Conservation (phyloP, 805 yeast species). For the Pichia scutulata region DNA sequence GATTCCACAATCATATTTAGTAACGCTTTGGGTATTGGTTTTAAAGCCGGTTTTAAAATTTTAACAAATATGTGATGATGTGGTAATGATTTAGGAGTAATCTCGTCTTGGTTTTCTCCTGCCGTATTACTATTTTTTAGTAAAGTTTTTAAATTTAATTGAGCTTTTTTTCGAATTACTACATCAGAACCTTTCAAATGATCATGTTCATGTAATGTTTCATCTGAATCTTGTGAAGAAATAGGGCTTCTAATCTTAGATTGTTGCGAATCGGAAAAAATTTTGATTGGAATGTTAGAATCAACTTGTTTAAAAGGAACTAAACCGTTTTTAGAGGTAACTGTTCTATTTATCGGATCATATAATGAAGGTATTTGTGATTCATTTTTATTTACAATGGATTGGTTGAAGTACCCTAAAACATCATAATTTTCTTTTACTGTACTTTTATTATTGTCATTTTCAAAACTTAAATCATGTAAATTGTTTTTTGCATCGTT, state of each 20-base stretch:
- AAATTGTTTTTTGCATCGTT: neutral
- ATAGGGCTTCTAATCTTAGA: slow-evolving; percentile 1
- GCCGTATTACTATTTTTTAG: neutral
- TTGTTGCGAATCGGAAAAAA: neutral
- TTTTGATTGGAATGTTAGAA: slow-evolving; percentile 2
- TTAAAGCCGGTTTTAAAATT: slow-evolving; percentile 29
- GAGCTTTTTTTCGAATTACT: neutral
- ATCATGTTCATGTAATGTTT: slow-evolving; percentile 1
- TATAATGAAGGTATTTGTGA: slow-evolving; percentile 1
- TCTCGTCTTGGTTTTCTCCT: neutral
- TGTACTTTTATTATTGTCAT: neutral
- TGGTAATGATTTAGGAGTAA: slow-evolving; percentile 34
- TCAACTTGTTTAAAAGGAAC: neutral
- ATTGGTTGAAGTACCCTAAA: neutral
- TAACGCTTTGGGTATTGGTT: slow-evolving; percentile 21
- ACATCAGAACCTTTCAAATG: neutral
- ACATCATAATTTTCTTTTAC: neutral
- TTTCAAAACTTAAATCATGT: neutral
- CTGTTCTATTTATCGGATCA: slow-evolving; percentile 1
- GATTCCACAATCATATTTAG: slow-evolving; percentile 51
- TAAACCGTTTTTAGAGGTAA: neutral
- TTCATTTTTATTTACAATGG: neutral
- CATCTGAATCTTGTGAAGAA: slow-evolving; percentile 6
- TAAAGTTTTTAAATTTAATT: neutral
- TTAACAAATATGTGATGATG: slow-evolving; percentile 18